These are phyloP conservation scores for Hibiscus tridactylites DNA, from an alignment of 345 rosid genomes.

Conservation along the genomic window DNA sequence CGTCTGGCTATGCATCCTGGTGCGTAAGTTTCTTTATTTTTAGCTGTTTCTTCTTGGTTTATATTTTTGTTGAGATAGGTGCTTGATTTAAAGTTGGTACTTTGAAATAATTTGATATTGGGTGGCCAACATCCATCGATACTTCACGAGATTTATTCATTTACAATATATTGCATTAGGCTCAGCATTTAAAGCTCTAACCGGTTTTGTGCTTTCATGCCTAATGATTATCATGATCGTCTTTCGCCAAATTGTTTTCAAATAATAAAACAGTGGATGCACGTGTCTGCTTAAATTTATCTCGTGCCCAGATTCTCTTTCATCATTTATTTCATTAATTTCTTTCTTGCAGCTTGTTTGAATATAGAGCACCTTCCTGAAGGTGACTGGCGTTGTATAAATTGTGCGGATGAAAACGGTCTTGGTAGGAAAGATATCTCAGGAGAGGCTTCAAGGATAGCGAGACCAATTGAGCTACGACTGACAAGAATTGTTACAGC, in stretches of 20 bases:
- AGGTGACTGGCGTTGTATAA: constrained; percentile 71
- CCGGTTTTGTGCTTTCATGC: neutral
- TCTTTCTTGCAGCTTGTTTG: constrained; percentile 72
- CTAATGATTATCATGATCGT: neutral
- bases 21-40: constrained; percentile 18
- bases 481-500: constrained; percentile 60
- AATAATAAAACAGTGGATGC: neutral
- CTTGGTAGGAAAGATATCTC: constrained; percentile 32
- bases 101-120: constrained; percentile 1
- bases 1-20: constrained; percentile 91
- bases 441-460: constrained; percentile 15
- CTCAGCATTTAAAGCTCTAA: neutral
- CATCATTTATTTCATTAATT: constrained; percentile 11
- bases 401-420: constrained; percentile 49
- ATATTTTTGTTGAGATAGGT: neutral
- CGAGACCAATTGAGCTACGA: constrained; percentile 51
- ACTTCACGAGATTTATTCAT: neutral
- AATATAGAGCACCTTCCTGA: constrained; percentile 51
- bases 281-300: neutral
- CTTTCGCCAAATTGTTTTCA: neutral
- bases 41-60: neutral
- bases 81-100: constrained; percentile 1
- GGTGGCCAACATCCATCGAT: neutral
- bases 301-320: neutral
- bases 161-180: neutral